Conservation (phyloP, 345 rosid species). For the Salix viminalis region DNA sequence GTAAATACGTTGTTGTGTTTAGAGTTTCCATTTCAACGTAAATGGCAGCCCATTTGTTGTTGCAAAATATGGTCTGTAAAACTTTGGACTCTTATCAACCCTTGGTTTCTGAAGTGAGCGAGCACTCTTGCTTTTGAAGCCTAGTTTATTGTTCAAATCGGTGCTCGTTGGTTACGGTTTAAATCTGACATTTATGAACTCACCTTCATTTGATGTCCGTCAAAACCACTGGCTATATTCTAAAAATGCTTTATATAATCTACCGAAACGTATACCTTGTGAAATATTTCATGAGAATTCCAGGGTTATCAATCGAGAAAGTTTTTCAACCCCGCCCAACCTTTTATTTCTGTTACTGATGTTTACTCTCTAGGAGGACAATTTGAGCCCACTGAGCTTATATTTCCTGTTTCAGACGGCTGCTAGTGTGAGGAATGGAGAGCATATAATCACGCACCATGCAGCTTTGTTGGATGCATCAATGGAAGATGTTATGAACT, state of each 20-base stretch:
- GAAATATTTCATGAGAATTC: neutral
- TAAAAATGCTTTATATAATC: neutral
- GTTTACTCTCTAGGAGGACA: neutral
- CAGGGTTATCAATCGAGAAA: neutral
- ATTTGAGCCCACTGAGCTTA: neutral
- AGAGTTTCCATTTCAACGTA: neutral
- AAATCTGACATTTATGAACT: neutral
- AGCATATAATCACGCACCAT: neutral
- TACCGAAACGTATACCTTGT: neutral
- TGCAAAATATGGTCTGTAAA: conserved; percentile 3
- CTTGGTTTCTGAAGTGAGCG: neutral
- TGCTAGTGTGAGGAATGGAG: neutral
- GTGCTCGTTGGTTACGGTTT: neutral
- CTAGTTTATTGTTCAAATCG: neutral
- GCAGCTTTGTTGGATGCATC: neutral
- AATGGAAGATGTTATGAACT: neutral
- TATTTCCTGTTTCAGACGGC: neutral
- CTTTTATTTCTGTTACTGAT: neutral
- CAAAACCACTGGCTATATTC: neutral
- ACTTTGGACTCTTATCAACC: neutral
- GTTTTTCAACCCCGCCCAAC: neutral
- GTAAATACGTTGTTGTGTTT: conserved; percentile 8
- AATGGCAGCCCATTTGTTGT: neutral
- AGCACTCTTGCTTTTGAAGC: neutral
- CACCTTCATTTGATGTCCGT: neutral